These are phyloP conservation scores for Cotoneaster glaucophyllus DNA, from an alignment of 306 rosid species.

Conservation along the genomic window DNA sequence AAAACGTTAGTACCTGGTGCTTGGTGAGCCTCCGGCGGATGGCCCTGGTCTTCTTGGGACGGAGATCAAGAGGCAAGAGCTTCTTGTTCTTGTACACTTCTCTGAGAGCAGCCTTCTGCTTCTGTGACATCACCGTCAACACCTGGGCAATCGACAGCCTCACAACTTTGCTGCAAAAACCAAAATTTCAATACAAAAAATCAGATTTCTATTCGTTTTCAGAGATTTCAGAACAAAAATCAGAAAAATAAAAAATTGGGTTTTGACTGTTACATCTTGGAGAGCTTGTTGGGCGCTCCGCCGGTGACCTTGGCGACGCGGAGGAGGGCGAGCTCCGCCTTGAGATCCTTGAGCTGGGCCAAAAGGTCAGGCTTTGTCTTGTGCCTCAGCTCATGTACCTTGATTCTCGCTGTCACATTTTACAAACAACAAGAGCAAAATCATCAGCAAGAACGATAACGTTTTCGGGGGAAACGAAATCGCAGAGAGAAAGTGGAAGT, in stretches of 20 bases:
- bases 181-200: not conserved
- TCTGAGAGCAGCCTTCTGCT: slow-evolving; percentile 81
- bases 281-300: slow-evolving; percentile 96
- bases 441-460: not conserved
- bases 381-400: slow-evolving; percentile 92
- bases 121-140: slow-evolving; percentile 93
- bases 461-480: not conserved
- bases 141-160: slow-evolving; percentile 90
- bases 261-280: slow-evolving; percentile 58
- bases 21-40: slow-evolving; percentile 90
- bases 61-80: slow-evolving; percentile 89
- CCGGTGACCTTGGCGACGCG: slow-evolving; percentile 99
- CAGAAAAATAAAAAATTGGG: not conserved
- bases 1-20: slow-evolving; percentile 54
- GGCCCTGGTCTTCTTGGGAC: slow-evolving; percentile 98
- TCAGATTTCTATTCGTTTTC: not conserved
- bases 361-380: slow-evolving; percentile 61
- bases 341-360: slow-evolving; percentile 88
- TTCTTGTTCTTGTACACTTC: slow-evolving; percentile 87
- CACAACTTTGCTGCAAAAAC: slow-evolving; percentile 78
- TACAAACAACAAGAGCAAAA: not conserved
- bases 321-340: slow-evolving; percentile 87
- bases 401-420: slow-evolving; percentile 68
- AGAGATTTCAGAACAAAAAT: not conserved
- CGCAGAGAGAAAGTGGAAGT: not conserved